phyloP scores from a whole-genome alignment of 805 yeast species.

The Cyberlindnera mycetangii region DNA sequence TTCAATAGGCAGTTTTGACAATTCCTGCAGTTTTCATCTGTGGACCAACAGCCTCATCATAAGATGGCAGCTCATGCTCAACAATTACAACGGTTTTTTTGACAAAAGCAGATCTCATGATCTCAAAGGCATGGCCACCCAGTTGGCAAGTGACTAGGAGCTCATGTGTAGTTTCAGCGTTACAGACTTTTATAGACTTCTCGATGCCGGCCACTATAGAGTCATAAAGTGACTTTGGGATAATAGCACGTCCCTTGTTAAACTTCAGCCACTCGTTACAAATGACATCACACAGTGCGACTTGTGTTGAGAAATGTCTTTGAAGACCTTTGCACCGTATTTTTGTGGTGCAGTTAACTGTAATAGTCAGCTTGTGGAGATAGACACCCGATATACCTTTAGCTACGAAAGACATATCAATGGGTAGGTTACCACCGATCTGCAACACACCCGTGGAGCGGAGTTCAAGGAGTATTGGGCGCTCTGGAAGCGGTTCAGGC shows the following conservation, averaged over 20 bases:
- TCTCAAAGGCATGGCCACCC: slow-evolving; percentile 2
- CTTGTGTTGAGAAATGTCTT: not conserved
- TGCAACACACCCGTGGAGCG: slow-evolving; percentile 8
- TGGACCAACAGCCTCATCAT: slow-evolving; percentile 15
- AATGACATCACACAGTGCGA: slow-evolving; percentile 12
- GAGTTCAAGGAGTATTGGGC: slow-evolving; percentile 5
- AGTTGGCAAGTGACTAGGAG: slow-evolving; percentile 6
- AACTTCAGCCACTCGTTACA: slow-evolving; percentile 7
- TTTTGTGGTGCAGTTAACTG: not conserved
- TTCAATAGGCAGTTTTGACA: slow-evolving; percentile 3
- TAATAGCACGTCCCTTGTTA: slow-evolving; percentile 4
- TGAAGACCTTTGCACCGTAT: slow-evolving; percentile 1
- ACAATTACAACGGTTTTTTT: slow-evolving; percentile 7
- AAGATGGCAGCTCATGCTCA: slow-evolving; percentile 12
- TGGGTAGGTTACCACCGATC: slow-evolving; percentile 11
- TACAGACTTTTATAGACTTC: slow-evolving; percentile 10
- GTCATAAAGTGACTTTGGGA: slow-evolving; percentile 7
- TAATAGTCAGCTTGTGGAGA: slow-evolving; percentile 7
- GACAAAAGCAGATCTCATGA: not conserved
- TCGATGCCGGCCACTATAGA: slow-evolving; percentile 10
- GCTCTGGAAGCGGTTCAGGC: slow-evolving; percentile 7
- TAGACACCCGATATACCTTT: not conserved
- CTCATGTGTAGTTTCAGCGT: slow-evolving; percentile 11
- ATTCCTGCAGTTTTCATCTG: slow-evolving; percentile 10
- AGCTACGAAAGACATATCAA: slow-evolving; percentile 11